Evolutionary conservation across 352 stramenopile species (phyloP), one percentile per base, ranked within the genome.

Genomic region (Thalassiosira exigua): DNA sequence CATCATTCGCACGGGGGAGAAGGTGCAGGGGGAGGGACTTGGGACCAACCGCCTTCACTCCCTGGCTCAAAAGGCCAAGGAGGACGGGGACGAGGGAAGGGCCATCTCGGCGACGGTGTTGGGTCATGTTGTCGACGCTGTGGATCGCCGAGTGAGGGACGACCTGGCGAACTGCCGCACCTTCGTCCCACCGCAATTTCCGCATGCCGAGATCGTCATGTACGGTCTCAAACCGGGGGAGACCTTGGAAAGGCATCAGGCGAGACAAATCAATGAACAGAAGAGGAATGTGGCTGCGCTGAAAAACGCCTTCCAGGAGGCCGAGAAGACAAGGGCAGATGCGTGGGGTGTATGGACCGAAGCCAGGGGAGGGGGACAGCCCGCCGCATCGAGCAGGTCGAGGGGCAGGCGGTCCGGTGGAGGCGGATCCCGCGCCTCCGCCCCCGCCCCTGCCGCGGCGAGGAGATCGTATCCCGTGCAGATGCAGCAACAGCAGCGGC

Each of bases 171-270:
- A 68, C 19, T 14, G 75, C 32, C 4, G 27, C 26, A 50, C 70
- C 22, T 92, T 89, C 51, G 69, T 83, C n/a, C 72, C 79, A 41
- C 82, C 79, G 22, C 61, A 24, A 29, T 48, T 77, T 21, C 21
- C 50, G 2, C 84, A 79, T 46, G 46, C 53, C 0, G 24, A 79
- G 9, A 74, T 41, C 41, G 54, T 60, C 41, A 68, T 72, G 62
- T 33, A 46, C 14, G 32, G 79, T 48, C 19, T 57, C 11, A 27
- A 76, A 4, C 82, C 69, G 26, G 70, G 80, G 30, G 77, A 91
- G 30, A 78, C 72, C 17, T 51, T 92, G 48, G 58, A 59, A 5
- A 68, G 87, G 61, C n/a, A n/a, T n/a, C n/a, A n/a, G n/a, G n/a
- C n/a, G n/a, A n/a, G n/a, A n/a, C n/a, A n/a, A n/a, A n/a, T n/a